phyloP scores from a whole-genome alignment of 192 early-diverging fungal genomes.

The Linnemannia elongata region DNA sequence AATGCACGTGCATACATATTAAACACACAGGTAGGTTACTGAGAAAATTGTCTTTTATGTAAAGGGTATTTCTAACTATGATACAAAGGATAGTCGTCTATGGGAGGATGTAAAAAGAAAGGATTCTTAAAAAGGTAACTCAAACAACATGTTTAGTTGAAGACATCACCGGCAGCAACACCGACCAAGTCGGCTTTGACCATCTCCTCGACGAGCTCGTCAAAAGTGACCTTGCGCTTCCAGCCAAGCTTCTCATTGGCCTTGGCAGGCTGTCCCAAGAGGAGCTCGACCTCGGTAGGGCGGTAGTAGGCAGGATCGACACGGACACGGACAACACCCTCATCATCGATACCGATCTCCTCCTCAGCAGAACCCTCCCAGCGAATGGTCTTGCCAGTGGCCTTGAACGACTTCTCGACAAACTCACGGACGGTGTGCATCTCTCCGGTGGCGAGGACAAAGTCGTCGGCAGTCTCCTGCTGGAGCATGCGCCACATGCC shows the following conservation, averaged over 20 bases:
- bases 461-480: conserved; percentile 80
- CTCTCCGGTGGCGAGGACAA: conserved; percentile 83
- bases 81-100: conserved; percentile 2
- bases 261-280: conserved; percentile 83
- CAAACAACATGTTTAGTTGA: conserved; percentile 29
- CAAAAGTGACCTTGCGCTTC: conserved; percentile 82
- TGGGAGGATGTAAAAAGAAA: neutral
- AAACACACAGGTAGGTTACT: neutral
- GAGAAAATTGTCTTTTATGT: neutral
- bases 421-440: conserved; percentile 85
- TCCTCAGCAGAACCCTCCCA: conserved; percentile 77
- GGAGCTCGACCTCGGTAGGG: conserved; percentile 82
- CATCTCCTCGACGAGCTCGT: conserved; percentile 78
- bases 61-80: conserved; percentile 4
- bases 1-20: neutral
- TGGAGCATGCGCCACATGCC: conserved; percentile 90
- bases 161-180: conserved; percentile 52
- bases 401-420: conserved; percentile 81
- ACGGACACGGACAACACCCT: conserved; percentile 68
- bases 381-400: conserved; percentile 69
- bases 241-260: conserved; percentile 76
- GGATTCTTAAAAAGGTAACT: neutral
- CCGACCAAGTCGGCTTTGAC: conserved; percentile 73
- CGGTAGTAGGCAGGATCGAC: conserved; percentile 84
- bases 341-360: conserved; percentile 70